Evolutionary conservation across 2,329 filamentous ascomycete species (phyloP), one percentile per base, ranked within the genome.

Genomic region (Aureobasidium sp.): DNA sequence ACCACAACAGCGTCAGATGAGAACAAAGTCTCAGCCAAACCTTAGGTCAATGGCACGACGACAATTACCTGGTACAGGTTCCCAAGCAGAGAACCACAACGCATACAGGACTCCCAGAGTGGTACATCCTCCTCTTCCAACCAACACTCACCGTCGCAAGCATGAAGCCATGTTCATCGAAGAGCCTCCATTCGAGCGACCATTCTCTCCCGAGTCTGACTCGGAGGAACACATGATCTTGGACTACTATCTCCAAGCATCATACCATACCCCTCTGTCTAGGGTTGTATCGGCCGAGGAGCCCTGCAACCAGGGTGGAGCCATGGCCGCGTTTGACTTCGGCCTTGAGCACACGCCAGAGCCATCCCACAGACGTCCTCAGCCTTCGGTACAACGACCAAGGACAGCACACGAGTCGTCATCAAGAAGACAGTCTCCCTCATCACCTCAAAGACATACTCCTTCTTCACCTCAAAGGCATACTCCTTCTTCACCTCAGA

Each of bases 221-320:
- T 56, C 49, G 29, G 60, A 48, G 12, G 42, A 47, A 17, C 40
- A 49, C 37, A 61, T 54, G 48, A 60, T 61, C 60, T 54, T 61
- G 50, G 60, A 61, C 22, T 61, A 47, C 39, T 61, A 61, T 42
- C 42, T 54, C 14, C 60, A 50, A 54, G 42, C 40, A 48, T 40
- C 49, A 27, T 61, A 42, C 24, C 27, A 52, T 15, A 31, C 49
- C 24, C 60, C 39, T 29, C 15, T 48, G 14, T 37, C 39, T 8
- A 49, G 57, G 11, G 33, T 50, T 40, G 45, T 40, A 17, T 60
- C 57, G 15, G 44, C 44, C 1, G 57, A 60, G 35, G 45, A 50
- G 35, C 44, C 44, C 17, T 50, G 27, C 40, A 31, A 27, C 11
- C 35, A 56, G 19, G 24, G 24, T 19, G 29, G 15, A n/a, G 60